phyloP scores from a whole-genome alignment of 208 protist species.

The Vickermania ingenoplastis region DNA sequence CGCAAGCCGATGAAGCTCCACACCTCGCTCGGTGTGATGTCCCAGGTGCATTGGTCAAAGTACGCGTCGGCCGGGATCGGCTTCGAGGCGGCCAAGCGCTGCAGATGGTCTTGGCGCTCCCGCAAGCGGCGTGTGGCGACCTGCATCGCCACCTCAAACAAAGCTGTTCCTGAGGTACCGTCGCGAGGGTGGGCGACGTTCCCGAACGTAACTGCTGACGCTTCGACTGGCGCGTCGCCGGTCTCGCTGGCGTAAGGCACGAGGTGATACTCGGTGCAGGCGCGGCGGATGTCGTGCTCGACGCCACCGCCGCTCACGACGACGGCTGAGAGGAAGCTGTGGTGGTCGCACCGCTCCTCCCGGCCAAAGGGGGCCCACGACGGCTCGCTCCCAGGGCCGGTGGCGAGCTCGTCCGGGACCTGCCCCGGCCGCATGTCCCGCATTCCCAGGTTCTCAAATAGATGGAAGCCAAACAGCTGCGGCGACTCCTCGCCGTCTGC shows the following conservation, averaged over 20 bases:
- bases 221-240: neutral
- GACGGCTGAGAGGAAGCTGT: slow-evolving; percentile 39
- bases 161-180: neutral
- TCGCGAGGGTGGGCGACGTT: slow-evolving; percentile 41
- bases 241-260: slow-evolving; percentile 30
- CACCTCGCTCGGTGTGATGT: slow-evolving; percentile 55
- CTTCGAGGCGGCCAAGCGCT: slow-evolving; percentile 1
- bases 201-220: slow-evolving; percentile 24
- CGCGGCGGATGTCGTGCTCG: slow-evolving; percentile 81
- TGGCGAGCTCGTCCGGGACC: neutral
- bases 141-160: slow-evolving; percentile 55
- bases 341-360: slow-evolving; percentile 5
- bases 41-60: slow-evolving; percentile 47
- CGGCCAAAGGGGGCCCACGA: neutral
- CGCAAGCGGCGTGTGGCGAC: slow-evolving; percentile 30
- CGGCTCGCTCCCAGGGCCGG: neutral
- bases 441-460: neutral
- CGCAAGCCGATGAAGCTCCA: slow-evolving; percentile 65
- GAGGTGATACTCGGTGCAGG: slow-evolving; percentile 45
- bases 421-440: neutral
- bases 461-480: neutral
- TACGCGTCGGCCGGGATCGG: slow-evolving; percentile 13
- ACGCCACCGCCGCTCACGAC: slow-evolving; percentile 81
- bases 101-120: slow-evolving; percentile 19
- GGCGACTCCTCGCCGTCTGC: neutral